Conservation (phyloP, 345 rosid species). For the Trapa bicornis region DNA sequence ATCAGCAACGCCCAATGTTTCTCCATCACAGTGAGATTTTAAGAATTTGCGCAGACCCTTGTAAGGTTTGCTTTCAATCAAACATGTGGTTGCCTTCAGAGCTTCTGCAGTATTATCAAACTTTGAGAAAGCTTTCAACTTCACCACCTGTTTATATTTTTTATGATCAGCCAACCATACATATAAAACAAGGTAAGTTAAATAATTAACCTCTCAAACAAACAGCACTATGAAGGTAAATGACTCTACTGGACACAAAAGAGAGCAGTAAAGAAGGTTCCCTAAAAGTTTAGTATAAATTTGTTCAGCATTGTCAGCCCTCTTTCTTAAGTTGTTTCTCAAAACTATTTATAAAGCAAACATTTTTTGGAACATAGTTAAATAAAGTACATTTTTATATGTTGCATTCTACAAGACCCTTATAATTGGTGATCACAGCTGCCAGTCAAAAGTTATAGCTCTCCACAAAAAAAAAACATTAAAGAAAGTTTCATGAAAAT, state of each 20-base stretch:
- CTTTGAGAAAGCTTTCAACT: conserved; percentile 76
- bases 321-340: no score
- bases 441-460: background rate
- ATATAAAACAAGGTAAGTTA: background rate
- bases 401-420: background rate
- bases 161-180: background rate
- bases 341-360: background rate
- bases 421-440: background rate
- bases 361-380: background rate
- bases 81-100: conserved; percentile 56
- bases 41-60: conserved; percentile 75
- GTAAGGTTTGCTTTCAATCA: conserved; percentile 61
- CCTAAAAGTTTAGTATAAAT: background rate
- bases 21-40: conserved; percentile 55
- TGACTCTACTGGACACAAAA: background rate
- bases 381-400: background rate
- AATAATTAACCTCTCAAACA: background rate
- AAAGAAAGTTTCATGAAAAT: background rate
- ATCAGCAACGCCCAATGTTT: conserved; percentile 67
- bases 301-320: background rate
- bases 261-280: background rate
- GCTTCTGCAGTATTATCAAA: conserved; percentile 88
- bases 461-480: background rate
- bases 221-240: background rate
- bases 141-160: conserved; percentile 38